phyloP scores from a whole-genome alignment of 169 alveolate species.

The Eimeria maxima region DNA sequence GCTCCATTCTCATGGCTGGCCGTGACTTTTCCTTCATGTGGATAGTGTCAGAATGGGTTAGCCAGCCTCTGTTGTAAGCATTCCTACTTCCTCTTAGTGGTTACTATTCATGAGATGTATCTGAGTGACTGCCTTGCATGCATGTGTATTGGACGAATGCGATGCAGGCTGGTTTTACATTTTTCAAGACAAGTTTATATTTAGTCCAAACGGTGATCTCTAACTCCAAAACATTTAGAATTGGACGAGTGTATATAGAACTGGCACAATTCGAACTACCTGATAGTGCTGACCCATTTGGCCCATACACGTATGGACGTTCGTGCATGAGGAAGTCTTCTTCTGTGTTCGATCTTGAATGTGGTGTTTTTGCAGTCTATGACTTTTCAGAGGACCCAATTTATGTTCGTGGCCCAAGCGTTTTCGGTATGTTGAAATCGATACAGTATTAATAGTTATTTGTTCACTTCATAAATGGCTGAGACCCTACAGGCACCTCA shows the following conservation, averaged over 20 bases:
- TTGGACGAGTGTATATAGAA: neutral
- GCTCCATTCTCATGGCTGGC: no score
- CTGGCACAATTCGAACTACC: neutral
- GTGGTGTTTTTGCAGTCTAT: neutral
- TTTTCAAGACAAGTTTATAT: neutral
- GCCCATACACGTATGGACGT: neutral
- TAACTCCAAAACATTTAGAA: neutral
- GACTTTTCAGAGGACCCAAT: neutral
- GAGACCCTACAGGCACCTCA: neutral
- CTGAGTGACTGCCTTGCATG: neutral
- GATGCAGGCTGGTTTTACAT: neutral
- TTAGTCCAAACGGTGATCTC: neutral
- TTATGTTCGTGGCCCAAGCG: neutral
- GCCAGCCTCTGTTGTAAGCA: neutral
- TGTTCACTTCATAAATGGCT: neutral
- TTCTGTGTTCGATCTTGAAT: neutral
- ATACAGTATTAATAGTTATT: neutral
- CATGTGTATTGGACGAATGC: neutral
- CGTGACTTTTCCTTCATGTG: neutral
- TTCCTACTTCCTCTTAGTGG: neutral
- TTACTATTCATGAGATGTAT: neutral
- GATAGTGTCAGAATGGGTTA: neutral
- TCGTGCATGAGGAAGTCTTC: neutral
- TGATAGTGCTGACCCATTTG: neutral
- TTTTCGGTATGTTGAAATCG: neutral